Base-by-base conservation (phyloP, 2,329 filamentous ascomycete genomes). In the Trichoderma hamatum region DNA sequence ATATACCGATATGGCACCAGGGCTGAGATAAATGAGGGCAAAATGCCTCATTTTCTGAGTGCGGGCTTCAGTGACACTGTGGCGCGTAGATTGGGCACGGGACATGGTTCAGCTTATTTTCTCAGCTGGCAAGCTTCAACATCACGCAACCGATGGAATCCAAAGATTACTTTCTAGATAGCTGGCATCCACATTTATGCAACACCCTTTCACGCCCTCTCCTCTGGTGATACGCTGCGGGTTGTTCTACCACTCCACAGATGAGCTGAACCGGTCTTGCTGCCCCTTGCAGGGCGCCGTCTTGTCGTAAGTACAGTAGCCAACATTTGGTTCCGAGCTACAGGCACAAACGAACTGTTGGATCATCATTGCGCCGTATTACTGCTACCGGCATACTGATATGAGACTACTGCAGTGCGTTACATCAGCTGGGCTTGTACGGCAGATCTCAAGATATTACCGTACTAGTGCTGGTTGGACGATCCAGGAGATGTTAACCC, bases 41-140 rank as follows among this genome's bases (percentile, higher is more conserved):
- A 58, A 66, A 66, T 66, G 52, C 62, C 62, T 66, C 62, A 56
- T 39, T 16, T 26, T 6, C n/a, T 13, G 19, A 32, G 13, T 2
- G 28, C 43, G 43, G 59, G 14, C 14, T 16, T 14, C n/a, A 5
- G 24, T 34, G 13, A n/a, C 32, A 19, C 16, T 26, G 28, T 51
- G 46, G 59, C 26, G 49, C 21, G 24, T 64, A 32, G 60, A 34
- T 32, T 51, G 13, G 34, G 10, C 7, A n/a, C 58, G 58, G 26
- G 19, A 28, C 19, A 55, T n/a, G 13, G 28, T 36, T 39, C 51
- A 55, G 49, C 61, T 55, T n/a, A 9, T 55, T 21, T 16, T 64
- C 49, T 55, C 49, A 28, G 51, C 16, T 34, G 43, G 49, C 26
- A 32, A 43, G 6, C 3, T 26, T 13, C 32, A 43, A 9, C 26